A percentile compares a stretch with the other conserved stretches of the same genome.
phyloP scores from a whole-genome alignment of 306 rosid genomes.

The Lathyrus tuberosus region DNA sequence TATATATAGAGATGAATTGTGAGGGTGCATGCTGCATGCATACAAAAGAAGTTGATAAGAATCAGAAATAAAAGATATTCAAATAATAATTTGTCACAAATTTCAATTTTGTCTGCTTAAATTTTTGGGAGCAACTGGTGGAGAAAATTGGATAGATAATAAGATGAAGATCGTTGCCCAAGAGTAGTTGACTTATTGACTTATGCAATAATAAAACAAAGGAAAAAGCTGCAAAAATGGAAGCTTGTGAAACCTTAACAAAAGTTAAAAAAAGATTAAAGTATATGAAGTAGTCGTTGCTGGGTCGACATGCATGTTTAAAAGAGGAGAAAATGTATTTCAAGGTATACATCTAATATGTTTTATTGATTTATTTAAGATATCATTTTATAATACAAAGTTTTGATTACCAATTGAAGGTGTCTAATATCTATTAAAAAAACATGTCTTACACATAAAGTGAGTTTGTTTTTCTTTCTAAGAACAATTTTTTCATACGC shows the following conservation, averaged over 20 bases:
- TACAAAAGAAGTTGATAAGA: background rate
- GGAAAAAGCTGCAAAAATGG: background rate
- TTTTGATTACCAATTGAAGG: too few species aligned
- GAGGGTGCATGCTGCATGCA: constrained; percentile 33
- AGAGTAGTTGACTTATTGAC: too few species aligned
- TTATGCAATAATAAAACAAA: too few species aligned
- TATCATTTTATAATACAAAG: too few species aligned
- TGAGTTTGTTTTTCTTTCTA: too few species aligned
- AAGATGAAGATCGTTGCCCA: background rate
- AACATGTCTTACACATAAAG: too few species aligned
- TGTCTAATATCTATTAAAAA: too few species aligned
- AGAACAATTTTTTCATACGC: too few species aligned
- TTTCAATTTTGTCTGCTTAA: constrained; percentile 34
- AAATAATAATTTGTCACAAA: background rate
- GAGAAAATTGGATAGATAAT: background rate
- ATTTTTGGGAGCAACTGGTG: background rate
- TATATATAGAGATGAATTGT: background rate
- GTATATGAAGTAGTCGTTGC: background rate
- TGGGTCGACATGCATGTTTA: background rate
- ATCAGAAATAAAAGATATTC: background rate
- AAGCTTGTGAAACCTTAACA: background rate
- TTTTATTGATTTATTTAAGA: too few species aligned
- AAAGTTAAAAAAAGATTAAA: background rate
- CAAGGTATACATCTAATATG: background rate
- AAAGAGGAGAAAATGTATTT: background rate